Conservation (phyloP, 2,329 filamentous ascomycete genomes). For the Neofusicoccum ribis region DNA sequence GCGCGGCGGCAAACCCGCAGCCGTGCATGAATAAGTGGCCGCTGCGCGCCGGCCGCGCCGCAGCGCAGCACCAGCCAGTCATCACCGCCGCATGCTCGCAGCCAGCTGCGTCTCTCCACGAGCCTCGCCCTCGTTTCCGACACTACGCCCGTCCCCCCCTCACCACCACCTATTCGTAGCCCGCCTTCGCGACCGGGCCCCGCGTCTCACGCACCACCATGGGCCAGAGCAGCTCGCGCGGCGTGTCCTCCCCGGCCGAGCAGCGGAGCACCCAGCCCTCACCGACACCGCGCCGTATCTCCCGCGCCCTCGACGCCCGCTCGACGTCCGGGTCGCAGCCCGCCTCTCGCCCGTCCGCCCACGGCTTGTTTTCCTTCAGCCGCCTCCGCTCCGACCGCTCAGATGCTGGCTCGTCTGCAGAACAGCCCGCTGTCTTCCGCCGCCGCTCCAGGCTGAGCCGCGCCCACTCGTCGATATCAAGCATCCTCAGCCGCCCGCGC, state of each 20-base stretch:
- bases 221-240: slow-evolving; percentile 41
- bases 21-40: not conserved
- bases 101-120: slow-evolving; percentile 19
- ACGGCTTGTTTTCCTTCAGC: slow-evolving; percentile 32
- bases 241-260: slow-evolving; percentile 27
- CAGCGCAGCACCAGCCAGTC: slow-evolving; percentile 3
- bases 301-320: slow-evolving; percentile 25
- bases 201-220: slow-evolving; percentile 31
- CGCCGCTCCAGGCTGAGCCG: slow-evolving; percentile 35
- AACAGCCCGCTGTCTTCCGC: slow-evolving; percentile 25
- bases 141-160: slow-evolving; percentile 14
- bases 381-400: slow-evolving; percentile 32
- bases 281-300: slow-evolving; percentile 33
- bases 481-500: slow-evolving; percentile 24
- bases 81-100: slow-evolving; percentile 18
- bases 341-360: slow-evolving; percentile 26
- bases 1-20: not conserved
- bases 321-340: slow-evolving; percentile 28
- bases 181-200: slow-evolving; percentile 20
- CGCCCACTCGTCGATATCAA: slow-evolving; percentile 38
- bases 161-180: slow-evolving; percentile 18
- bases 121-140: slow-evolving; percentile 16
- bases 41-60: not conserved
- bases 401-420: slow-evolving; percentile 34
- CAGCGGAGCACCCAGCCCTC: slow-evolving; percentile 23